These are phyloP conservation scores for Annulohypoxylon bovei DNA, from an alignment of 495 filamentous ascomycete genomes.

Conservation along the genomic window DNA sequence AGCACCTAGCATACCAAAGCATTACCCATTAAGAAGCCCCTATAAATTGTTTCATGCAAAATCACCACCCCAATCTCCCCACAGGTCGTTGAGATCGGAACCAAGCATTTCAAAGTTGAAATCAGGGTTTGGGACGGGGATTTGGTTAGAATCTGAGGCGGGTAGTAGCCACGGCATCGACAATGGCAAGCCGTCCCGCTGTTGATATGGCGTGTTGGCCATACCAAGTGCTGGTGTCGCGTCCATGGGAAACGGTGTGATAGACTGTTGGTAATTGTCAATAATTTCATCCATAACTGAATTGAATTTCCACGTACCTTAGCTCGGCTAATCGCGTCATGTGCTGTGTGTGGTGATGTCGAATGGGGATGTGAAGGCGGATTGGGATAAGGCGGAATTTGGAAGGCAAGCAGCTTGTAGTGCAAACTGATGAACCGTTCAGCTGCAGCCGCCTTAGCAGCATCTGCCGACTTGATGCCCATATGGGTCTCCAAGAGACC, in stretches of 20 bases:
- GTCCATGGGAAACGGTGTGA: conserved; percentile 34
- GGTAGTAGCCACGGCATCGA: conserved; percentile 46
- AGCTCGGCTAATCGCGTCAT: conserved; percentile 30
- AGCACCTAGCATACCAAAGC: background rate
- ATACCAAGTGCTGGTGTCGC: conserved; percentile 30
- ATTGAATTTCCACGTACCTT: conserved; percentile 23
- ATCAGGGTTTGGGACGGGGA: conserved; percentile 41
- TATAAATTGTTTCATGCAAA: conserved; percentile 25
- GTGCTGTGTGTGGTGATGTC: conserved; percentile 30
- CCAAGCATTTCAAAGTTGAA: conserved; percentile 48
- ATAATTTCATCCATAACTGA: background rate
- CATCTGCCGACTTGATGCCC: conserved; percentile 44
- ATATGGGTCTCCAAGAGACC: conserved; percentile 50
- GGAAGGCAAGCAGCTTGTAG: conserved; percentile 53
- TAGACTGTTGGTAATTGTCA: conserved; percentile 32
- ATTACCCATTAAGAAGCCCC: background rate
- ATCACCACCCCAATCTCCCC: conserved; percentile 46
- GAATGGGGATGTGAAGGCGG: conserved; percentile 21
- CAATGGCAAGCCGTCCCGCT: conserved; percentile 37
- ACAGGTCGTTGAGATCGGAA: conserved; percentile 46
- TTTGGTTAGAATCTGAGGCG: conserved; percentile 28
- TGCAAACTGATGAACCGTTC: conserved; percentile 48
- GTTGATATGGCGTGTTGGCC: conserved; percentile 24
- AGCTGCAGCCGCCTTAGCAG: conserved; percentile 44
- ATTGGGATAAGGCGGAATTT: conserved; percentile 49